These are phyloP conservation scores for Ophiostoma sp. DNA, from an alignment of 2,329 filamentous ascomycete genomes.

Conservation along the genomic window DNA sequence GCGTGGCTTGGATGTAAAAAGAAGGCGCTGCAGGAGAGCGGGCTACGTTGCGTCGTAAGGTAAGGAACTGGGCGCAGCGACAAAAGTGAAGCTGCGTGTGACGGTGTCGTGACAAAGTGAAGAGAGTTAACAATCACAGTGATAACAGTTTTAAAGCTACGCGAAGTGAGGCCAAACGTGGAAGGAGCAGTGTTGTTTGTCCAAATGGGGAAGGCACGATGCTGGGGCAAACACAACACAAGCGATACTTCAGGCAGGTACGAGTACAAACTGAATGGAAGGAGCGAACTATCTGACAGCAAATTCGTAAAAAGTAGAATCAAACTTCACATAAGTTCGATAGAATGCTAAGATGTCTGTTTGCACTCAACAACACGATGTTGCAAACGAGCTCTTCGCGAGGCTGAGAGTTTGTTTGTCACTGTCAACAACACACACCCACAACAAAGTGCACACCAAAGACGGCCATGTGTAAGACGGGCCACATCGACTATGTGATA, in stretches of 20 bases:
- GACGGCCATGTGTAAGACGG: background rate
- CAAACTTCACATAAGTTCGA: background rate
- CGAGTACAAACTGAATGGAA: background rate
- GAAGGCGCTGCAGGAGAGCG: background rate
- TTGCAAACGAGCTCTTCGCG: background rate
- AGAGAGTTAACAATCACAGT: background rate
- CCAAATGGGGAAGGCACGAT: slow-evolving; percentile 7
- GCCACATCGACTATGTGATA: background rate
- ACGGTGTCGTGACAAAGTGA: background rate
- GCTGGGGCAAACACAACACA: background rate
- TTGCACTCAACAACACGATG: background rate
- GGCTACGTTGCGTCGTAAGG: background rate
- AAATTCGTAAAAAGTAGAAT: background rate
- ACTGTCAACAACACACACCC: background rate
- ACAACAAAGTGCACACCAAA: background rate
- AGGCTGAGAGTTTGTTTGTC: background rate
- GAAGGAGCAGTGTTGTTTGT: background rate
- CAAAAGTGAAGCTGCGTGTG: background rate
- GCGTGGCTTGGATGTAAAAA: slow-evolving; percentile 11
- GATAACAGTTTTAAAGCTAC: background rate
- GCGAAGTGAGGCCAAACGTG: background rate
- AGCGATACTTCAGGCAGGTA: background rate
- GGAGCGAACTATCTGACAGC: background rate
- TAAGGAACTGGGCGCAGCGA: background rate
- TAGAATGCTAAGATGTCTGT: background rate